phyloP scores from a whole-genome alignment of 139 green algal genomes.

The Chlorella vulgaris region DNA sequence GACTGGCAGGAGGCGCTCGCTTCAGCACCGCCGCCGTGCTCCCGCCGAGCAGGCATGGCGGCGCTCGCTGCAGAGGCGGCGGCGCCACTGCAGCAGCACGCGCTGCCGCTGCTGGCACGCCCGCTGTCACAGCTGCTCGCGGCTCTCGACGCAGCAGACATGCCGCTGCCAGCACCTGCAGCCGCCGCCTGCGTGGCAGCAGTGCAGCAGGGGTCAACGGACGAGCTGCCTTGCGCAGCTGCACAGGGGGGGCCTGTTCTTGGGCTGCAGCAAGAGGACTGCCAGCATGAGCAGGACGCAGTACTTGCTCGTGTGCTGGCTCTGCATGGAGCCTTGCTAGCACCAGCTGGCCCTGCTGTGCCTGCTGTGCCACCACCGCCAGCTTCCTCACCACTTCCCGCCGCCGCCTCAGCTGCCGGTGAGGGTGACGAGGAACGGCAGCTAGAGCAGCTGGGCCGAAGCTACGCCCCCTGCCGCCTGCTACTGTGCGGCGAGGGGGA shows the following conservation, averaged over 20 bases:
- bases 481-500: slow-evolving; percentile 48
- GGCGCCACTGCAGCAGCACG: slow-evolving; percentile 19
- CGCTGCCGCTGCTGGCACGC: not conserved
- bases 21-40: slow-evolving; percentile 56
- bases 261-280: not conserved
- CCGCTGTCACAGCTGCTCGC: not conserved
- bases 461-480: slow-evolving; percentile 33
- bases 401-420: not conserved
- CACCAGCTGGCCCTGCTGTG: not conserved
- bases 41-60: slow-evolving; percentile 43
- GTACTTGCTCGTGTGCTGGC: not conserved
- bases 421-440: not conserved
- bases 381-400: too few species aligned
- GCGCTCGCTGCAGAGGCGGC: slow-evolving; percentile 28
- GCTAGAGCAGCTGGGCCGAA: not conserved
- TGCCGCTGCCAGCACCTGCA: not conserved
- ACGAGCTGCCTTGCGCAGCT: too few species aligned
- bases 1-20: slow-evolving; percentile 69
- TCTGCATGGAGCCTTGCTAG: not conserved
- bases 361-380: not conserved
- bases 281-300: not conserved
- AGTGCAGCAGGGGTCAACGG: not conserved
- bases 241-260: too few species aligned
- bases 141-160: not conserved
- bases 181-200: too few species aligned